A percentile compares a stretch with the other conserved stretches of the same genome.
Evolutionary conservation across 768 basidiomycete species (phyloP).

Genomic region (Multifurca ochricompacta): DNA sequence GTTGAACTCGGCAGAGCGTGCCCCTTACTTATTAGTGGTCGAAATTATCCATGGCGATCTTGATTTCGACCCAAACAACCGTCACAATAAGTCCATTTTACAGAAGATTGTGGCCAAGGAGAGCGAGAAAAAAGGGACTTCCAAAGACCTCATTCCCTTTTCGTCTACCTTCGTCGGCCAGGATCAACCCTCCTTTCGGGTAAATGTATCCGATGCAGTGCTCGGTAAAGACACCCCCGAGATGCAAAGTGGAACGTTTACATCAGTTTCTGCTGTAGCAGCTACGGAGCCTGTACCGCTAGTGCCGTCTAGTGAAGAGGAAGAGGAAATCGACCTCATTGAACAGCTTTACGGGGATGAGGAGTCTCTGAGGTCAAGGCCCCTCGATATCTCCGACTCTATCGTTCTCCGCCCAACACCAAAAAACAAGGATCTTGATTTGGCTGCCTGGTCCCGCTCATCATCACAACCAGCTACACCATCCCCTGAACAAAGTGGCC

Average conservation of each 20-base stretch:
- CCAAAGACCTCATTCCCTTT: constrained; percentile 41
- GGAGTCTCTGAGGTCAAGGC: constrained; percentile 57
- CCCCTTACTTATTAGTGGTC: constrained; percentile 86
- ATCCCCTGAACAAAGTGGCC: constrained; percentile 24
- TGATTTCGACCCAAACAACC: constrained; percentile 81
- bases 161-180: constrained; percentile 6
- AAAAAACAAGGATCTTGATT: constrained; percentile 85
- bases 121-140: constrained; percentile 48
- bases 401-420: constrained; percentile 75
- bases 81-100: constrained; percentile 80
- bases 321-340: constrained; percentile 93
- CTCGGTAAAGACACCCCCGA: constrained; percentile 25
- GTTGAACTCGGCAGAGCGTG: constrained; percentile 93
- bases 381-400: constrained; percentile 76
- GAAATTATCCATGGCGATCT: constrained; percentile 88
- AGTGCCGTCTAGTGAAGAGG: constrained; percentile 31
- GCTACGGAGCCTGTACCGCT: constrained; percentile 1
- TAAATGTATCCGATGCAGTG: constrained; percentile 22
- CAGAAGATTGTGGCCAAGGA: constrained; percentile 69
- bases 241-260: constrained; percentile 4
- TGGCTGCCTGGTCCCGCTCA: constrained; percentile 68
- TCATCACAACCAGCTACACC: constrained; percentile 45
- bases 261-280: not conserved
- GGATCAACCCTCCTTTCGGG: constrained; percentile 5
- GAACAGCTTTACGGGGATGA: constrained; percentile 89